Base-by-base conservation (phyloP, 164 flowering plant species). In the Tinospora cordifolia region DNA sequence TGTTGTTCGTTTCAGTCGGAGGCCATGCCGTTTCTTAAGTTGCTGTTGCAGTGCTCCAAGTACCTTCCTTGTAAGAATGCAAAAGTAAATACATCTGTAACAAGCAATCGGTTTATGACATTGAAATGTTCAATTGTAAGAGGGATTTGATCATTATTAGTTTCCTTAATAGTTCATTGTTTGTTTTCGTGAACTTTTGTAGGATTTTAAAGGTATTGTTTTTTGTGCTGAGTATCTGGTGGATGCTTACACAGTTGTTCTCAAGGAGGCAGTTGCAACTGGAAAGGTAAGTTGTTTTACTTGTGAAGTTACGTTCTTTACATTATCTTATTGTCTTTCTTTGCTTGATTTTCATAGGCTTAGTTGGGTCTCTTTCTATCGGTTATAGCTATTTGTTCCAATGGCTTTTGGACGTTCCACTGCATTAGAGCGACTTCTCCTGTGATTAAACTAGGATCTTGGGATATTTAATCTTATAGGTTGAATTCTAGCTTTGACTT, bases 1-100 rank as follows among this genome's bases (percentile, higher is more conserved):
- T 83, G 84, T 74, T 92, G 94, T 74, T 84, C 89, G 6, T 77
- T 79, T 69, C 82, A 85, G 36, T 40, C 62, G 6, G 93, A 89
- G 51, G 88, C 85, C 24, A 24, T 88, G 68, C 85, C 90, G 8
- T 26, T 92, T 47, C 69, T 92, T 60, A 82, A 84, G 78, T 58
- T 89, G 63, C 40, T 89, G 69, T 74, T 75, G 27, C 71, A 71
- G 57, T 80, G 88, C 79, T 72, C 87, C 70, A 83, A 78, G 27
- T 86, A 75, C 74, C 68, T 80, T 60, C 86, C 84, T 3, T 54
- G 76, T 72, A 78, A 74, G 62, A 83, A 71, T 76, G 75, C 71
- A 26, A 87, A 91, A 57, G 99, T 92, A 76, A 86, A 89, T 81
- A n/a, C n/a, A n/a, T n/a, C n/a, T n/a, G n/a, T n/a, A n/a, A n/a